A percentile compares a stretch with the other conserved stretches of the same genome.
Conservation (phyloP, 169 alveolate species). For the Cryptosporidium parvum region DNA sequence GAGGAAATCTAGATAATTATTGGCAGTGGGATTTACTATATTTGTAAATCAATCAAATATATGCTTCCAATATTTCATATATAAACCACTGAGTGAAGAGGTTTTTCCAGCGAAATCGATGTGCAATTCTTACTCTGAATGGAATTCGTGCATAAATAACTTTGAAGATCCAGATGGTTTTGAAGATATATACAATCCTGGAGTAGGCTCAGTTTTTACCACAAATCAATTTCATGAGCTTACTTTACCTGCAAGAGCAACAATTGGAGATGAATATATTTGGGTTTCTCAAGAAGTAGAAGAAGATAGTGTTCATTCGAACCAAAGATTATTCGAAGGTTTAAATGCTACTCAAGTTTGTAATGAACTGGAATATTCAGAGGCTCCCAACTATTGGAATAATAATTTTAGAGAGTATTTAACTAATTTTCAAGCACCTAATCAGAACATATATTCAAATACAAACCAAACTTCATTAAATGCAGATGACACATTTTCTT, state of each 20-base stretch:
- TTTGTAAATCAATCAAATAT: constrained; percentile 1
- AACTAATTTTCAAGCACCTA: not conserved
- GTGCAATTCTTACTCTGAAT: constrained; percentile 31
- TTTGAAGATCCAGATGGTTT: constrained; percentile 3
- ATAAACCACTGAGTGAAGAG: constrained; percentile 9
- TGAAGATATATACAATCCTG: constrained; percentile 25
- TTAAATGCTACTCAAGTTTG: not conserved
- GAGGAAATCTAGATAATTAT: not conserved
- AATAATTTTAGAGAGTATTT: not conserved
- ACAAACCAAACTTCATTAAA: constrained; percentile 19
- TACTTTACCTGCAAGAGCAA: constrained; percentile 19
- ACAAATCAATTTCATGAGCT: constrained; percentile 46
- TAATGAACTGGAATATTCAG: not conserved
- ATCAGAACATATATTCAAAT: constrained; percentile 6
- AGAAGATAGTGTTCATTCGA: not conserved
- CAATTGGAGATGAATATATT: constrained; percentile 44
- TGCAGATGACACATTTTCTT: constrained; percentile 4
- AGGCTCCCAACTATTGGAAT: constrained; percentile 16
- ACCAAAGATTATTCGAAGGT: not conserved
- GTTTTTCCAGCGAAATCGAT: constrained; percentile 10
- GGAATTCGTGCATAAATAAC: constrained; percentile 8
- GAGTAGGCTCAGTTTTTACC: constrained; percentile 31
- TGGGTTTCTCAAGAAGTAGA: constrained; percentile 44
- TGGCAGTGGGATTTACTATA: constrained; percentile 10
- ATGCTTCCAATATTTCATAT: not conserved